Percentiles rank a stretch among this genome's conserved stretches.
These are phyloP conservation scores for Monilinia fructigena DNA, from an alignment of 2,329 filamentous ascomycete species.

Conservation along the genomic window DNA sequence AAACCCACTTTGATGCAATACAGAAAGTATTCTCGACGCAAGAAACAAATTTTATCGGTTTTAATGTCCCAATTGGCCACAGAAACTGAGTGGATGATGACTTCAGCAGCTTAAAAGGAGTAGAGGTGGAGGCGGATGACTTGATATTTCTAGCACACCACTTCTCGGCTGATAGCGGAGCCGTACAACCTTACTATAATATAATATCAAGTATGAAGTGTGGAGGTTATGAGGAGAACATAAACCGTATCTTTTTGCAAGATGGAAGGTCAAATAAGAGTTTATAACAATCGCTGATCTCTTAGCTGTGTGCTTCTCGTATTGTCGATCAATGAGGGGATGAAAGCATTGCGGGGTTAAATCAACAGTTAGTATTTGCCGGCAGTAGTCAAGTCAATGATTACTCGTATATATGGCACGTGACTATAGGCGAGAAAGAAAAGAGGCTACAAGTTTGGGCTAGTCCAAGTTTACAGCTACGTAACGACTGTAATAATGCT, in stretches of 20 bases:
- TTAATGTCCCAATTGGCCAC: neutral
- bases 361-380: constrained; percentile 3
- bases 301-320: neutral
- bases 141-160: constrained; percentile 12
- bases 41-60: neutral
- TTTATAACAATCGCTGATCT: neutral
- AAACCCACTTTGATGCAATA: neutral
- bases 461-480: neutral
- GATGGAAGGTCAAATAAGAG: neutral
- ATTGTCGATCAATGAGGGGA: constrained; percentile 17
- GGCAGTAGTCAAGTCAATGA: constrained; percentile 4
- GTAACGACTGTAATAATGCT: neutral
- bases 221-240: neutral
- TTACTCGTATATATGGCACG: neutral
- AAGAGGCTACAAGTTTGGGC: neutral
- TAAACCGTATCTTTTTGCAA: neutral
- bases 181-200: neutral
- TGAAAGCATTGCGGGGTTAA: constrained; percentile 14
- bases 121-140: constrained; percentile 10
- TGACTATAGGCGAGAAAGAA: neutral
- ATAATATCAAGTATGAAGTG: neutral
- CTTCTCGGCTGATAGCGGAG: constrained; percentile 6
- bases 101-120: neutral
- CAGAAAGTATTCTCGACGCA: neutral
- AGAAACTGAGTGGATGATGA: neutral